These are phyloP conservation scores for Rubus idaeus DNA, from an alignment of 306 rosid genomes.

Conservation along the genomic window DNA sequence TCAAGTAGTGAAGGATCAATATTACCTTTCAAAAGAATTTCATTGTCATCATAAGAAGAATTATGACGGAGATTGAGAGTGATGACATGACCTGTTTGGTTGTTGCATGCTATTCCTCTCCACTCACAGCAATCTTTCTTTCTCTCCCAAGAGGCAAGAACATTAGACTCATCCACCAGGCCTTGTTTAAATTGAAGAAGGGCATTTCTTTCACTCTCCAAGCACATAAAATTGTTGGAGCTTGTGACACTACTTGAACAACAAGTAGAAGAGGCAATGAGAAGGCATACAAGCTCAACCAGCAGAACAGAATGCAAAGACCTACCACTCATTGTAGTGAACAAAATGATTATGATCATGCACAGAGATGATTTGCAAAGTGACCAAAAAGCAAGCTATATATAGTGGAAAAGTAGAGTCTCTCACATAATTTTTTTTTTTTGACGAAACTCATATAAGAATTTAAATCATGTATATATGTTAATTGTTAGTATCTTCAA, in stretches of 20 bases:
- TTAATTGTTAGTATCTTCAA: too few species aligned
- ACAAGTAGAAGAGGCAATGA: neutral
- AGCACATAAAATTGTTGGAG: neutral
- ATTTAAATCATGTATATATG: too few species aligned
- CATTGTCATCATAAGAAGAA: too few species aligned
- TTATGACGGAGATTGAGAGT: neutral
- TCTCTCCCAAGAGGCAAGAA: neutral
- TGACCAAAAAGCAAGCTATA: too few species aligned
- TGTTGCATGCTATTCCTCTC: neutral
- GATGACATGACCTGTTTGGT: neutral
- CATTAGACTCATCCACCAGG: neutral
- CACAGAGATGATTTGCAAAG: too few species aligned
- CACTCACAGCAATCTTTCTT: neutral
- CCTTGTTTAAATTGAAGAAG: neutral
- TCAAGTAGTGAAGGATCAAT: neutral
- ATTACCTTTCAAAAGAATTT: too few species aligned
- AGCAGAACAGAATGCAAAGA: neutral
- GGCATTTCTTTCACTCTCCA: too few species aligned
- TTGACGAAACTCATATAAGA: too few species aligned
- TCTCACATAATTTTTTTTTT: too few species aligned
- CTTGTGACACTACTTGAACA: neutral
- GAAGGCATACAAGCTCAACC: neutral
- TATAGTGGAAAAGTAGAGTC: too few species aligned
- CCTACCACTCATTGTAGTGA: neutral
- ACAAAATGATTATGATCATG: neutral